phyloP scores from a whole-genome alignment of 2,329 filamentous ascomycete species.

The Colletotrichum ledebouriae region DNA sequence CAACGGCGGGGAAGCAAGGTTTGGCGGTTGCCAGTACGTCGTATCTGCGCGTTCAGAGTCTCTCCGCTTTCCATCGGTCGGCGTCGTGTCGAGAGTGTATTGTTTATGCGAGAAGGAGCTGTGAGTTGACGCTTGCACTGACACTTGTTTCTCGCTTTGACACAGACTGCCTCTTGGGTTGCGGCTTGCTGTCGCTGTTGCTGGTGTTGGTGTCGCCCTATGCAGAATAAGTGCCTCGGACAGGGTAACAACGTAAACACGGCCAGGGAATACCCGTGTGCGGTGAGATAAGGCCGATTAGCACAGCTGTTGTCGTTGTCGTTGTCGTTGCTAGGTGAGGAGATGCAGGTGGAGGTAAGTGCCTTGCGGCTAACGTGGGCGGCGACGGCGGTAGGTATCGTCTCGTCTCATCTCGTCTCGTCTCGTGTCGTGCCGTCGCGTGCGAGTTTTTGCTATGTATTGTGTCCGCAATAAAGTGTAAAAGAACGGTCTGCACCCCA shows the following conservation, averaged over 20 bases:
- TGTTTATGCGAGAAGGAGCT: constrained; percentile 34
- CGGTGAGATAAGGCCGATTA: constrained; percentile 24
- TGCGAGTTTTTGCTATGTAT: constrained; percentile 16
- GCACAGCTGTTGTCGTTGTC: background rate
- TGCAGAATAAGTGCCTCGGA: constrained; percentile 9
- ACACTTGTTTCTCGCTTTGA: constrained; percentile 31
- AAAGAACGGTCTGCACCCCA: constrained; percentile 9
- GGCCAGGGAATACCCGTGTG: constrained; percentile 23
- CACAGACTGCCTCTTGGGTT: constrained; percentile 14
- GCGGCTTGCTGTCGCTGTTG: background rate
- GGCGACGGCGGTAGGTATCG: background rate
- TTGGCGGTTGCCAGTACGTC: constrained; percentile 25
- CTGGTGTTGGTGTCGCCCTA: constrained; percentile 32
- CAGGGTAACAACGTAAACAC: background rate
- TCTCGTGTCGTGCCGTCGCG: constrained; percentile 26
- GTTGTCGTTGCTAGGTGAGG: constrained; percentile 1
- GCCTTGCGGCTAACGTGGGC: too few relatives aligned
- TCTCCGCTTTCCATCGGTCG: constrained; percentile 23
- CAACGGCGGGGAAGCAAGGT: constrained; percentile 23
- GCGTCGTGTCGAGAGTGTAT: constrained; percentile 27
- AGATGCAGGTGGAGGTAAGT: background rate
- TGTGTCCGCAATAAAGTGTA: constrained; percentile 9
- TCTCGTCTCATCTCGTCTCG: constrained; percentile 22
- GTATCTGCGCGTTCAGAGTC: constrained; percentile 24
- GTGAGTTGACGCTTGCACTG: constrained; percentile 35